Evolutionary conservation across 495 filamentous ascomycete species (phyloP), one percentile per base, ranked within the genome.

Genomic region (Penicillium daleae): DNA sequence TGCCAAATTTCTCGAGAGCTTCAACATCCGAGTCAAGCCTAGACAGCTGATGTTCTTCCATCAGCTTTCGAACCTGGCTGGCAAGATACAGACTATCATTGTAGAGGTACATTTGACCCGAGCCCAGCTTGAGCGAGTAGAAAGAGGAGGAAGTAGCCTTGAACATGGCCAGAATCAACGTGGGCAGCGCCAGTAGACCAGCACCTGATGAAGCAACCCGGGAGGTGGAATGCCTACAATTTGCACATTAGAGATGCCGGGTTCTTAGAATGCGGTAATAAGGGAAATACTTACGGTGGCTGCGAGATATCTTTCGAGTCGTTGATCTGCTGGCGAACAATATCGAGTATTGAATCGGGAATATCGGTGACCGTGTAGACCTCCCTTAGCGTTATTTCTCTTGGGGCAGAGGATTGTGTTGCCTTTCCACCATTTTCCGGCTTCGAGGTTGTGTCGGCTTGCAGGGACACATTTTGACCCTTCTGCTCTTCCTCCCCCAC

Each of bases 31-130:
- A 76, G 27, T 89, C 84, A 1, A 96, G 63, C 79, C 86, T 63
- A 86, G 82, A 73, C 22, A 79, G 76, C 21, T 71, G 65, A 56
- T 79, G 74, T n/a, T 86, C 71, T 10, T 78, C 70, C 0, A 80
- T 66, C 48, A 92, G 79, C 13, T 85, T 75, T n/a, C 80, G 77
- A n/a, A 98, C 83, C 33, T 83, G 80, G 57, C 90, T 87, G 0
- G 91, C 83, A 3, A 99, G 83, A 66, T 92, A 93, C 27, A 85
- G 78, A 52, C 90, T 86, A 71, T 99, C 95, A 67, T 99, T 98
- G 74, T 98, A 99, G 46, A 97, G 82, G 64, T 89, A 92, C 91
- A 97, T 95, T 67, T 90, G 91, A 5, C 92, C 92, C 27, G 87
- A 85, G 21, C 77, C 74, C 39, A 87, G 80, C 22, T 81, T 80